A percentile compares a stretch with the other conserved stretches of the same genome.
Conservation (phyloP, 2,329 filamentous ascomycete species). For the Epichloe glyceriae region DNA sequence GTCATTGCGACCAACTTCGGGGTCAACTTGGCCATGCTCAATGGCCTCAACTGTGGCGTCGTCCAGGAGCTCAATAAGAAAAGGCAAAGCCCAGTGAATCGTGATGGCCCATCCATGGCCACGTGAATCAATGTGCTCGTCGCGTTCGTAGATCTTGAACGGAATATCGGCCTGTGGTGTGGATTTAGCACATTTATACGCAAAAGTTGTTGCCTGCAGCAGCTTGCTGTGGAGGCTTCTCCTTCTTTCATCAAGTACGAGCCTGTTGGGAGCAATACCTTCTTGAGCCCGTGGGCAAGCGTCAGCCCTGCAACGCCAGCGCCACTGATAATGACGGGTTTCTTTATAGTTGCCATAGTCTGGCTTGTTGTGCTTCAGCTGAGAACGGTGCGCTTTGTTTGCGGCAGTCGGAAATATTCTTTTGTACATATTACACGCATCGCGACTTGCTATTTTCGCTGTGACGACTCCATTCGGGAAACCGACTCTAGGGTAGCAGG, state of each 20-base stretch:
- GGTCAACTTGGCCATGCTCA: constrained; percentile 18
- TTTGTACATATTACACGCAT: too few species aligned
- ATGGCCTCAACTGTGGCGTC: constrained; percentile 11
- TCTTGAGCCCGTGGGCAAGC: constrained; percentile 24
- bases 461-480: too few species aligned
- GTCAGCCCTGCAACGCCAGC: constrained; percentile 24
- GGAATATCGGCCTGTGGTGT: constrained; percentile 15
- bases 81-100: constrained; percentile 41
- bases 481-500: not conserved
- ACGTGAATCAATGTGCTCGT: constrained; percentile 16
- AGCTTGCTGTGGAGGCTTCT: not conserved
- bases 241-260: not conserved
- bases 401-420: not conserved
- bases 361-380: not conserved
- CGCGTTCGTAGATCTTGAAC: constrained; percentile 20
- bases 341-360: constrained; percentile 4
- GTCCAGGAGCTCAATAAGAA: constrained; percentile 14
- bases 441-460: too few species aligned
- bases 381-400: not conserved
- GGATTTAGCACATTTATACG: not conserved
- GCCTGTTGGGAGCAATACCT: constrained; percentile 11
- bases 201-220: too few species aligned
- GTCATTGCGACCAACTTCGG: constrained; percentile 26
- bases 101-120: constrained; percentile 46
- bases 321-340: constrained; percentile 24